These are phyloP conservation scores for Rubia occidens DNA, from an alignment of 305 asterid genomes.

Conservation along the genomic window DNA sequence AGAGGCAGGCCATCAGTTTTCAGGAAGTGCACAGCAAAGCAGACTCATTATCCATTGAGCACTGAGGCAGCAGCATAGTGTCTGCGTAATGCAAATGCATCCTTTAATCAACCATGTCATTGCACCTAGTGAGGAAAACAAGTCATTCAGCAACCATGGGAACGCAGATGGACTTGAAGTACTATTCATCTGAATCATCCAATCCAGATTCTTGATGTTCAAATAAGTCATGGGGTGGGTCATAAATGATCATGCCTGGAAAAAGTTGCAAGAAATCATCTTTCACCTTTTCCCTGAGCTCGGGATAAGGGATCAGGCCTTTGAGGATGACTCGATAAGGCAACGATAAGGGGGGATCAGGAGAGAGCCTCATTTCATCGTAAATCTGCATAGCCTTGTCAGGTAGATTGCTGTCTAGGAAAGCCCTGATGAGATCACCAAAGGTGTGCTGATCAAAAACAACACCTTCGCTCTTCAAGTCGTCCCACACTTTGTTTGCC, in stretches of 20 bases:
- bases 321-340: constrained; percentile 80
- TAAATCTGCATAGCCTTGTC: constrained; percentile 72
- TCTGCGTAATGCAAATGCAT: background rate
- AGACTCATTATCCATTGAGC: too few relatives aligned
- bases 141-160: background rate
- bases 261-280: constrained; percentile 78
- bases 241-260: constrained; percentile 69
- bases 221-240: constrained; percentile 73
- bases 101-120: background rate
- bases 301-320: constrained; percentile 66
- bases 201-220: constrained; percentile 31
- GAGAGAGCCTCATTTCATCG: constrained; percentile 71
- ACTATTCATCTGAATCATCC: background rate
- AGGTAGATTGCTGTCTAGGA: constrained; percentile 52
- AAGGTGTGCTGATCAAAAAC: constrained; percentile 90
- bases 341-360: constrained; percentile 64
- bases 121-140: background rate
- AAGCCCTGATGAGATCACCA: constrained; percentile 81
- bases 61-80: background rate
- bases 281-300: constrained; percentile 78
- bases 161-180: background rate
- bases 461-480: constrained; percentile 61
- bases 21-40: too few relatives aligned
- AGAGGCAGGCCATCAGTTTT: too few relatives aligned
- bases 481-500: constrained; percentile 60